Evolutionary conservation across 129 eudicot genomes (phyloP), one percentile per base, ranked within the genome.

Genomic region (Mikania micrantha): DNA sequence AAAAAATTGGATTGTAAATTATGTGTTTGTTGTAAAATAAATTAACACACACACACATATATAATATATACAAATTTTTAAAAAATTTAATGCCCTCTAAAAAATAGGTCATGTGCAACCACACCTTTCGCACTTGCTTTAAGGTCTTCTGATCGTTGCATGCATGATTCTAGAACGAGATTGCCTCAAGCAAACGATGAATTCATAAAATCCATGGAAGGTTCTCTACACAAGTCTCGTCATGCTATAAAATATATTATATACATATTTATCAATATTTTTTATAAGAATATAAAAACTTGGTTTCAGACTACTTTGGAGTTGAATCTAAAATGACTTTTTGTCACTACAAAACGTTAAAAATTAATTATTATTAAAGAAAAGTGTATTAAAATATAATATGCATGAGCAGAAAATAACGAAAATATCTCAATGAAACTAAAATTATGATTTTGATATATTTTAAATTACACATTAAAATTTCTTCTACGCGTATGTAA

Each of bases 231-330:
- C 3, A 13, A 60, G 32, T 56, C 75, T 70, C 39, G 4, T 13
- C 64, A 25, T 25, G 13, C 8, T 56, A 17, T 47, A 16, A 66
- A 53, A 69, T 29, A 67, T 20, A 67, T 12, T 36, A 10, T 35
- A 11, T 38, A 69, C 21, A 36, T 35, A 34, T 21, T 53, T 53
- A 5, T 5, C 22, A 17, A 31, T 13, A 28, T 11, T 10, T 11
- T 19, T 28, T 47, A 19, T 29, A 5, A 47, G 41, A 62, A 62
- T 24, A 10, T 19, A n/a, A 27, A 20, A 54, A 40, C 58, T 17
- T 71, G 44, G 67, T 71, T 71, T 58, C 67, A 71, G 7, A 59
- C 47, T 41, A 71, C 47, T 59, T 71, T 59, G 75, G 59, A 52
- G 59, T 44, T 70, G 45, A 70, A 39, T 70, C 47, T 42, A 13